Conservation (phyloP, 2,329 filamentous ascomycete species). For the Aureobasidium namibiae region DNA sequence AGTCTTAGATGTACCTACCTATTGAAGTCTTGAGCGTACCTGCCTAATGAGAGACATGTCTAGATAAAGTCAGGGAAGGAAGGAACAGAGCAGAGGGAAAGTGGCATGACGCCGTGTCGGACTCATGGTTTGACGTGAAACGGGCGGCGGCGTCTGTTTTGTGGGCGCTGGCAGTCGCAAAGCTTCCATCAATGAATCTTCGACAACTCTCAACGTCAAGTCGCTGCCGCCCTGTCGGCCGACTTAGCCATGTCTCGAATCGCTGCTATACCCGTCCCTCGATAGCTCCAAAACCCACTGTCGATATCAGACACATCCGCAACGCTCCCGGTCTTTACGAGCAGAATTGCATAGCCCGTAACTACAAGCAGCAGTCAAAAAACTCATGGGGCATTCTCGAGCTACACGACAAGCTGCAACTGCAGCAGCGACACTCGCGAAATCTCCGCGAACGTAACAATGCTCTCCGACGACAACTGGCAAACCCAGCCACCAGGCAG, state of each 20-base stretch:
- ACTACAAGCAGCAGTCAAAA: slow-evolving; percentile 55
- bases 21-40: not conserved
- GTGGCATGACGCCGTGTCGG: not conserved
- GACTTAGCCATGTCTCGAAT: not conserved
- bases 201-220: not conserved
- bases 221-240: not conserved
- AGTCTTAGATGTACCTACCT: not conserved
- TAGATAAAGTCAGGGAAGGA: not conserved
- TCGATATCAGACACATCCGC: slow-evolving; percentile 86
- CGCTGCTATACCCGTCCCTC: slow-evolving; percentile 48
- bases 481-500: slow-evolving; percentile 14
- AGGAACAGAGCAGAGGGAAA: not conserved
- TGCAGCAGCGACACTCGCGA: slow-evolving; percentile 51
- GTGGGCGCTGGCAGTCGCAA: not conserved
- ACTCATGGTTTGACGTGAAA: slow-evolving; percentile 2
- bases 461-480: slow-evolving; percentile 34
- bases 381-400: slow-evolving; percentile 47
- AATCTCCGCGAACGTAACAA: slow-evolving; percentile 60
- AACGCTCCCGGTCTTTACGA: slow-evolving; percentile 73
- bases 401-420: slow-evolving; percentile 37
- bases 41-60: not conserved
- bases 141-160: slow-evolving; percentile 5
- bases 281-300: slow-evolving; percentile 66
- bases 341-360: slow-evolving; percentile 75
- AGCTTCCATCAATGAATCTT: slow-evolving; percentile 7